Percentiles rank a stretch among this genome's conserved stretches.
Conservation (phyloP, 2,329 filamentous ascomycete genomes). For the Amauroascus niger region DNA sequence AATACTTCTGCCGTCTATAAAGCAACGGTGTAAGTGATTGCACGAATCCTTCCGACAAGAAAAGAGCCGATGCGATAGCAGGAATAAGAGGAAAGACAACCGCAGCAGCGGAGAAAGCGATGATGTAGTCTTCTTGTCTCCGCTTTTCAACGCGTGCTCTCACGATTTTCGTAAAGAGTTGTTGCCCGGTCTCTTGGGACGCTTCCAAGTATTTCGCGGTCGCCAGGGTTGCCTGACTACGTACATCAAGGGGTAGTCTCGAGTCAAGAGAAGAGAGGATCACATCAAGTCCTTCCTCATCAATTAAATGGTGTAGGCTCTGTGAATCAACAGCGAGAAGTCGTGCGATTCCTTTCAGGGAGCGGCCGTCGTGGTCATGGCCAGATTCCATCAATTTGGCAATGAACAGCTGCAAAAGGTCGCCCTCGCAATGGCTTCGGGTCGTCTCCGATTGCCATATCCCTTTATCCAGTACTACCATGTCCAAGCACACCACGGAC, state of each 20-base stretch:
- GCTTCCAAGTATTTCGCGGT: slow-evolving; percentile 76
- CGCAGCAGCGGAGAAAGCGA: slow-evolving; percentile 87
- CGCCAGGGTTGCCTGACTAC: slow-evolving; percentile 71
- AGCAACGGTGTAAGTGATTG: slow-evolving; percentile 66
- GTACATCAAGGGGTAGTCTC: slow-evolving; percentile 61
- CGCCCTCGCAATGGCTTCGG: slow-evolving; percentile 38
- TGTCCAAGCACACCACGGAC: slow-evolving; percentile 39
- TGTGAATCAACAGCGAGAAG: slow-evolving; percentile 47
- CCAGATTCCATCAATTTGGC: slow-evolving; percentile 86
- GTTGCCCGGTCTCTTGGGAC: slow-evolving; percentile 59
- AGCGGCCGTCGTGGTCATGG: slow-evolving; percentile 57
- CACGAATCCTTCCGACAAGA: slow-evolving; percentile 82
- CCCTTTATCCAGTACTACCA: slow-evolving; percentile 37
- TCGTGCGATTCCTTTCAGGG: slow-evolving; percentile 51
- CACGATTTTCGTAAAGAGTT: slow-evolving; percentile 65
- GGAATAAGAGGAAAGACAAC: slow-evolving; percentile 79
- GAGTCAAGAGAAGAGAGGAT: slow-evolving; percentile 80
- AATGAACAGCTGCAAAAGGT: slow-evolving; percentile 56
- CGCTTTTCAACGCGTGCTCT: slow-evolving; percentile 59
- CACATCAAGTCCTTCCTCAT: slow-evolving; percentile 69
- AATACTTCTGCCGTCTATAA: slow-evolving; percentile 69
- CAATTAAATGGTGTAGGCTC: slow-evolving; percentile 42
- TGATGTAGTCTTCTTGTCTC: slow-evolving; percentile 78
- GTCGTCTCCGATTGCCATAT: slow-evolving; percentile 38
- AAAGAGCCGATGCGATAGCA: slow-evolving; percentile 63